These are phyloP conservation scores for Massarina eburnea DNA, from an alignment of 2,329 filamentous ascomycete species.

Conservation along the genomic window DNA sequence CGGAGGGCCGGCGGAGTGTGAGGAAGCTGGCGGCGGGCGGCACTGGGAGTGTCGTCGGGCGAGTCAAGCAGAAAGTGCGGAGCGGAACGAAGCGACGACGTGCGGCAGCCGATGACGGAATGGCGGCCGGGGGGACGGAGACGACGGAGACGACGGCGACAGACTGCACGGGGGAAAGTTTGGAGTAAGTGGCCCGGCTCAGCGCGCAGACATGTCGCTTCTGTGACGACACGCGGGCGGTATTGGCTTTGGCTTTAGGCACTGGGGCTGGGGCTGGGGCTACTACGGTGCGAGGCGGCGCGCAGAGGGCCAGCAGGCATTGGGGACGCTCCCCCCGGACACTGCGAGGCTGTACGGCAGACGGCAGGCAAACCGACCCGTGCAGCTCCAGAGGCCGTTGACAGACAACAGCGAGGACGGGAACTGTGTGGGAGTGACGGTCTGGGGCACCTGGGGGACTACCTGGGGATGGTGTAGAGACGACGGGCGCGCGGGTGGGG, in stretches of 20 bases:
- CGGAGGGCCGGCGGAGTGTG: not conserved
- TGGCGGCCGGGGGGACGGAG: not conserved
- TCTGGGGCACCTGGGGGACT: too few relatives aligned
- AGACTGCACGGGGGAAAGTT: not conserved
- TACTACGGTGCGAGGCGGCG: constrained; percentile 2
- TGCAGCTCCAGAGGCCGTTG: not conserved
- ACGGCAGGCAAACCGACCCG: not conserved
- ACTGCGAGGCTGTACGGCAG: not conserved
- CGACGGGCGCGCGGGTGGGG: too few relatives aligned
- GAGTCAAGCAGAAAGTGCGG: constrained; percentile 2
- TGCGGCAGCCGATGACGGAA: constrained; percentile 1
- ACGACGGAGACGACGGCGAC: not conserved
- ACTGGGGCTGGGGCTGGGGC: not conserved
- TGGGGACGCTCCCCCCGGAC: constrained; percentile 4
- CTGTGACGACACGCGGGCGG: not conserved
- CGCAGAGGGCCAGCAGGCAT: constrained; percentile 10
- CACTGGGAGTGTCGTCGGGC: constrained; percentile 8
- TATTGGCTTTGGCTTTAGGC: not conserved
- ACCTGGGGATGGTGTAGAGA: too few relatives aligned
- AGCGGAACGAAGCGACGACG: constrained; percentile 15
- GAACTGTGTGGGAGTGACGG: too few relatives aligned
- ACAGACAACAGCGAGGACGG: not conserved
- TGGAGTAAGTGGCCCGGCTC: not conserved
- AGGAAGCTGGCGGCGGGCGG: not conserved
- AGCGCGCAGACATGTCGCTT: constrained; percentile 3